Evolutionary conservation across 805 yeast species (phyloP).

Genomic region (Jamesozyma hellenica): DNA sequence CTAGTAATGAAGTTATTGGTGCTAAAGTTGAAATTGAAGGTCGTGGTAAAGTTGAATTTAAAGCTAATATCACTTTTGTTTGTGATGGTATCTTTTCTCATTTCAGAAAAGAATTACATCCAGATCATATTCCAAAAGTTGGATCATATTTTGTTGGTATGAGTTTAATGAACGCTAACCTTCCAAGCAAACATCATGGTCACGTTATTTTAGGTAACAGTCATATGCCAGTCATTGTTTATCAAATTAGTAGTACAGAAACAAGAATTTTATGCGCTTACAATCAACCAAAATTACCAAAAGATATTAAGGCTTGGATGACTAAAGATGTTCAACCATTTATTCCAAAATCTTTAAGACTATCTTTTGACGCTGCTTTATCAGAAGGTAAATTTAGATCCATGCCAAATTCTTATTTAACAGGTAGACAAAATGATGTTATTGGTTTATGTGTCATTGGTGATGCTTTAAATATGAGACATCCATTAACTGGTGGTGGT

Average conservation of each 20-base stretch:
- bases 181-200: slow-evolving; percentile 71
- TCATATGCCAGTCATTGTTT: slow-evolving; percentile 80
- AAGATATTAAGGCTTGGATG: slow-evolving; percentile 54
- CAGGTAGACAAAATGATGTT: slow-evolving; percentile 61
- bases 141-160: slow-evolving; percentile 85
- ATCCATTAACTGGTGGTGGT: slow-evolving; percentile 97
- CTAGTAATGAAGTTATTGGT: slow-evolving; percentile 53
- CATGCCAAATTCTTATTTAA: slow-evolving; percentile 89
- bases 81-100: slow-evolving; percentile 94
- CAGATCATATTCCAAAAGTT: slow-evolving; percentile 52
- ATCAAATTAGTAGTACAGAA: slow-evolving; percentile 74
- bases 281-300: slow-evolving; percentile 64
- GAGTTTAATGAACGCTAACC: slow-evolving; percentile 58
- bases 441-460: slow-evolving; percentile 80
- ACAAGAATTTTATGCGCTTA: slow-evolving; percentile 87
- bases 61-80: slow-evolving; percentile 58
- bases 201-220: slow-evolving; percentile 74
- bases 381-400: slow-evolving; percentile 50
- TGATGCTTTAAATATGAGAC: slow-evolving; percentile 94
- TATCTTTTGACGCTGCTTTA: slow-evolving; percentile 62
- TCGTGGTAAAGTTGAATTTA: slow-evolving; percentile 35
- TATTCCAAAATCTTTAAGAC: slow-evolving; percentile 54
- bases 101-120: slow-evolving; percentile 64
- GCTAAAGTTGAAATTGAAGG: slow-evolving; percentile 48
- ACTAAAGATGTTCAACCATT: slow-evolving; percentile 49